These are phyloP conservation scores for Hypericum androsaemum DNA, from an alignment of 345 rosid species.

Conservation along the genomic window DNA sequence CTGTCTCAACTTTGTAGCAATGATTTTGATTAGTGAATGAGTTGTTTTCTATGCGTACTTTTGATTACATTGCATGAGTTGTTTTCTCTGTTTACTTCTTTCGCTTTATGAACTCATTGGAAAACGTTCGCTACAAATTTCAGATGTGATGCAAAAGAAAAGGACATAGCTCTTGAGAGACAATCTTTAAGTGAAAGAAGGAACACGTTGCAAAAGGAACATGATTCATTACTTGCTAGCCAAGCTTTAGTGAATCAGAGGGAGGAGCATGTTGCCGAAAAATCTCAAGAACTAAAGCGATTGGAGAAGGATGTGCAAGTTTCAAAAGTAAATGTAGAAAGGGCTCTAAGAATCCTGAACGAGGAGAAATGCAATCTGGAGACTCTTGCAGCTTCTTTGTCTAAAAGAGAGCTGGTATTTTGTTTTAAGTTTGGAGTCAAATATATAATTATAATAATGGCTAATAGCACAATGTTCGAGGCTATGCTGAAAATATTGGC, in stretches of 20 bases:
- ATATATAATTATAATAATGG: not conserved
- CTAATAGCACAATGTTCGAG: not conserved
- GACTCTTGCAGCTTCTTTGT: constrained; percentile 33
- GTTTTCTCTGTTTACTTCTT: too few species aligned
- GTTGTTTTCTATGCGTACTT: too few species aligned
- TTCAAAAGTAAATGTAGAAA: constrained; percentile 40
- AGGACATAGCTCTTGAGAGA: constrained; percentile 52
- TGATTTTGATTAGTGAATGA: too few species aligned
- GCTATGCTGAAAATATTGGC: not conserved
- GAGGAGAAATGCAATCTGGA: constrained; percentile 53
- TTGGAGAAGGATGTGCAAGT: constrained; percentile 50
- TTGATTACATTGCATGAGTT: too few species aligned
- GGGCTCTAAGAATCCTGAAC: constrained; percentile 41
- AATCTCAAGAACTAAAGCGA: constrained; percentile 55
- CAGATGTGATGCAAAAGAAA: constrained; percentile 84
- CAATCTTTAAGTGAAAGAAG: constrained; percentile 63
- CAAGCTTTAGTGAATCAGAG: constrained; percentile 70
- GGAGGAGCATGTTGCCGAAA: constrained; percentile 62
- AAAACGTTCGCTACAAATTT: not conserved
- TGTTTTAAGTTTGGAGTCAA: not conserved
- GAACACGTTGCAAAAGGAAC: constrained; percentile 65
- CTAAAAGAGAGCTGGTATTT: constrained; percentile 74
- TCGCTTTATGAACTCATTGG: too few species aligned
- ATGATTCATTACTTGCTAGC: constrained; percentile 63
- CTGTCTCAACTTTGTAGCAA: too few species aligned